A percentile compares a stretch with the other conserved stretches of the same genome.
Evolutionary conservation across 208 protist species (phyloP).

Genomic region (Phytomonas francai): DNA sequence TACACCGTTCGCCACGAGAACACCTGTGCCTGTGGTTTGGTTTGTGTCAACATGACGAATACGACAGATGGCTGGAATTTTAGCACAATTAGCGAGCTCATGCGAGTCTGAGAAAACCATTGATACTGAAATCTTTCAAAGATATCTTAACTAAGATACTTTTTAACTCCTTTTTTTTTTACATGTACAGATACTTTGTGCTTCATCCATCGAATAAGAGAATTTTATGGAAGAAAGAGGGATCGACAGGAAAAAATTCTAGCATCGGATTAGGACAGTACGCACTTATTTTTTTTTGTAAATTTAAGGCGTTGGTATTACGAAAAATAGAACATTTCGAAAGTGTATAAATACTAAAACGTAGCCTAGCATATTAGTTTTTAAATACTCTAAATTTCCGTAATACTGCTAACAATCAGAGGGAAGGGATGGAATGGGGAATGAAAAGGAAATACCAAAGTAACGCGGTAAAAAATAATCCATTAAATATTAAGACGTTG

Average conservation of each 20-base stretch:
- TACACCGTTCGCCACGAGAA: constrained; percentile 59
- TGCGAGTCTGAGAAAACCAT: constrained; percentile 30
- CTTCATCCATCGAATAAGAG: not conserved
- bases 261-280: not conserved
- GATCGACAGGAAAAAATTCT: not conserved
- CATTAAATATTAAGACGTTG: not conserved
- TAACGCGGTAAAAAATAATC: constrained; percentile 1
- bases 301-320: not conserved
- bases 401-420: not conserved
- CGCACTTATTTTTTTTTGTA: not conserved
- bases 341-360: not conserved
- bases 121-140: not conserved
- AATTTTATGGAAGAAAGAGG: not conserved
- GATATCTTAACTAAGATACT: not conserved
- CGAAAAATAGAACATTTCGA: not conserved
- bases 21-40: constrained; percentile 50
- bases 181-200: not conserved
- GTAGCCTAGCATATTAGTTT: not conserved
- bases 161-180: not conserved
- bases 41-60: constrained; percentile 28
- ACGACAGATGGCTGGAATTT: constrained; percentile 85
- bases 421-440: not conserved
- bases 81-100: constrained; percentile 61
- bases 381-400: not conserved
- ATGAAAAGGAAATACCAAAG: not conserved